Conservation (phyloP, 2,329 filamentous ascomycete genomes). For the Cladosporium halotolerans region DNA sequence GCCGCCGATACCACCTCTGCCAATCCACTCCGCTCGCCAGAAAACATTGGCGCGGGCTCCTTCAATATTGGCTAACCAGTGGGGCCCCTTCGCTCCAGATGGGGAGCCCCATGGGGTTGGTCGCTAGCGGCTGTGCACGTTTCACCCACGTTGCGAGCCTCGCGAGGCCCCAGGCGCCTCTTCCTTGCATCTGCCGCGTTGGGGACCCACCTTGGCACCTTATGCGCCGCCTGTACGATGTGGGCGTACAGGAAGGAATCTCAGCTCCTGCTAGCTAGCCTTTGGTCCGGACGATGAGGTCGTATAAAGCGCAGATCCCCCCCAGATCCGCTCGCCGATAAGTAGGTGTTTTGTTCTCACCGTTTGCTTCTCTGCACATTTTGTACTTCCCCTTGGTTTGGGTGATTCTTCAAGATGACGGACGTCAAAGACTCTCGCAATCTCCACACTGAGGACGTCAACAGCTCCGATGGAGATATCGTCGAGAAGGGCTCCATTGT, state of each 20-base stretch:
- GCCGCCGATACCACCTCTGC: background rate
- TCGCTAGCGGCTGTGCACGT: slow-evolving; percentile 1
- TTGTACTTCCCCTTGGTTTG: background rate
- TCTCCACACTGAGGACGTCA: slow-evolving; percentile 9
- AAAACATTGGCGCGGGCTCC: background rate
- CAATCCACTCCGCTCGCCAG: slow-evolving; percentile 6
- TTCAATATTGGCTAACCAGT: slow-evolving; percentile 8
- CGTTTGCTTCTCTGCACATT: background rate
- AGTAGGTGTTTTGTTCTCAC: background rate
- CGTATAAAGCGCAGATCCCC: slow-evolving; percentile 7
- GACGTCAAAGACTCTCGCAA: slow-evolving; percentile 3
- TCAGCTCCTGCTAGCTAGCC: slow-evolving; percentile 7
- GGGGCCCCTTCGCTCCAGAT: slow-evolving; percentile 1
- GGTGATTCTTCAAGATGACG: background rate
- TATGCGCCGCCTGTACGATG: background rate
- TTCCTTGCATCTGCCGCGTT: slow-evolving; percentile 2
- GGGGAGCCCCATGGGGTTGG: slow-evolving; percentile 2
- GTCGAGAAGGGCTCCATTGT: slow-evolving; percentile 1
- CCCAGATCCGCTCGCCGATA: background rate
- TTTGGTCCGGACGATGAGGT: slow-evolving; percentile 8
- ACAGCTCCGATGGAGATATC: slow-evolving; percentile 1
- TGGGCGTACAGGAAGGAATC: background rate
- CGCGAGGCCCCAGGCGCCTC: background rate
- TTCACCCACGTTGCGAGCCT: background rate
- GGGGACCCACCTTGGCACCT: background rate